Conservation (phyloP, 371 early-diverging fungal genomes). For the Circinella umbellata region DNA sequence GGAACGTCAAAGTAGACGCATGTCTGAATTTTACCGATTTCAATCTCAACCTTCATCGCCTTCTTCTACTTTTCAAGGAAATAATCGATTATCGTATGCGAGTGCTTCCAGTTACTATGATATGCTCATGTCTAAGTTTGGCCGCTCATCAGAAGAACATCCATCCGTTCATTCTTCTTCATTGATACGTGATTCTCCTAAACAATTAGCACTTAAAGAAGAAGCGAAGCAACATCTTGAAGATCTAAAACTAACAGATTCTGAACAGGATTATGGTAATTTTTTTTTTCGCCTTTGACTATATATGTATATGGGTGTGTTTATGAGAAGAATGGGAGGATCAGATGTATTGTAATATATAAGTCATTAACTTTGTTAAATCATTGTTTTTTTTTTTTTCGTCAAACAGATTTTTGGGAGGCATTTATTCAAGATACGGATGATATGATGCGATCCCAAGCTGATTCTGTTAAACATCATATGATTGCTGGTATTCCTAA, state of each 20-base stretch:
- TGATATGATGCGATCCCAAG: constrained; percentile 24
- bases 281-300: background rate
- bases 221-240: constrained; percentile 31
- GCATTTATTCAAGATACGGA: constrained; percentile 37
- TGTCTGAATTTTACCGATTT: constrained; percentile 24
- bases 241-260: constrained; percentile 21
- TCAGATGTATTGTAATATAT: no score
- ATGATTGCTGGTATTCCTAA: constrained; percentile 76
- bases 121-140: constrained; percentile 41
- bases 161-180: constrained; percentile 17
- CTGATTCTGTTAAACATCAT: constrained; percentile 30
- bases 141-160: constrained; percentile 36
- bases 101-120: constrained; percentile 38
- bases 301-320: no score
- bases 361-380: background rate
- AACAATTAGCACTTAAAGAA: constrained; percentile 37
- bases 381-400: background rate
- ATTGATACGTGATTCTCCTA: constrained; percentile 45
- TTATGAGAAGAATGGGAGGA: no score
- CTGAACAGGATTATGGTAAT: constrained; percentile 48
- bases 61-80: constrained; percentile 9
- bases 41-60: constrained; percentile 17
- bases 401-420: constrained; percentile 45
- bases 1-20: constrained; percentile 32
- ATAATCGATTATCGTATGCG: constrained; percentile 17